These are phyloP conservation scores for Batkoa obscura DNA, from an alignment of 371 early-diverging fungal species.

Conservation along the genomic window DNA sequence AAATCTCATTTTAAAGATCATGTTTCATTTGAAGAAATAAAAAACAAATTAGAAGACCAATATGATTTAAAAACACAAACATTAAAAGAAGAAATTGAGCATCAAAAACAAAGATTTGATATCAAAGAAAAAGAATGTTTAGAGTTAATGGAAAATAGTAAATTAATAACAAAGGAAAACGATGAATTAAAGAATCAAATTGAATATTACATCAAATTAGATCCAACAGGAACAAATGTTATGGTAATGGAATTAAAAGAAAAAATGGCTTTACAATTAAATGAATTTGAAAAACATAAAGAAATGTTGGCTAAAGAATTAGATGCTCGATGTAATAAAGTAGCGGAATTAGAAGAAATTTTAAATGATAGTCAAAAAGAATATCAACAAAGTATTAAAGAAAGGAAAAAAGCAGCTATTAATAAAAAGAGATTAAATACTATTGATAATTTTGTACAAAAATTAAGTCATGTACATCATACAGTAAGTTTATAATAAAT, in stretches of 20 bases:
- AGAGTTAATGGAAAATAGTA: not conserved
- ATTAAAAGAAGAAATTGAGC: conserved; percentile 41
- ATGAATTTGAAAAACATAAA: conserved; percentile 4
- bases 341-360: conserved; percentile 86
- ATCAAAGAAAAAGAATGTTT: not conserved
- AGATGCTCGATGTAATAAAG: not conserved
- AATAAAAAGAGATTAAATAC: conserved; percentile 87
- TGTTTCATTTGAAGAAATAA: not conserved
- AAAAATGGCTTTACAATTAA: not conserved
- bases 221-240: not conserved
- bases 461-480: not conserved
- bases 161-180: not conserved
- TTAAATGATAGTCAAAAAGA: conserved; percentile 82
- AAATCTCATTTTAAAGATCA: not conserved
- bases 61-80: conserved; percentile 74
- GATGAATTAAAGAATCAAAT: not conserved
- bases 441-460: conserved; percentile 16
- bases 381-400: conserved; percentile 57
- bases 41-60: conserved; percentile 42
- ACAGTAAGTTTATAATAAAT: not conserved
- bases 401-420: conserved; percentile 43
- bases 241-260: not conserved
- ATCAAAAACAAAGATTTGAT: conserved; percentile 38
- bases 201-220: not conserved
- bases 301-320: not conserved